Evolutionary conservation across 78 protist species (phyloP).

Genomic region (Emiliania huxleyi): DNA sequence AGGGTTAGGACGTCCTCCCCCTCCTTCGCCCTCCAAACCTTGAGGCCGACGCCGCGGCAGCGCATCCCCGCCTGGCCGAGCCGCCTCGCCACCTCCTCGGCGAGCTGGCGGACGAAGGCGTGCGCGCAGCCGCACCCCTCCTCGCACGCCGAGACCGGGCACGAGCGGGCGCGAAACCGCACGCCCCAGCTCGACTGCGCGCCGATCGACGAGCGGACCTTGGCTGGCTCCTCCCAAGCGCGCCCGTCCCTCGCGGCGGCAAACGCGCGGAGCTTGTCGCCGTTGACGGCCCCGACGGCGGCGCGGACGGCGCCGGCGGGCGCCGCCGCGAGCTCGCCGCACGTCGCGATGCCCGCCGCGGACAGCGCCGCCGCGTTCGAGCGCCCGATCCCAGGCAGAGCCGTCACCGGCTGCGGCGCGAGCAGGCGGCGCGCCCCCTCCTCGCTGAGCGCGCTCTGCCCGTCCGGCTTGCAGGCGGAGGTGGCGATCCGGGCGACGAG

Average conservation of each 20-base stretch:
- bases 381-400: constrained; percentile 31
- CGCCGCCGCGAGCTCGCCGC: not conserved
- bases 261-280: not conserved
- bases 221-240: not conserved
- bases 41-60: not conserved
- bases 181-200: constrained; percentile 48
- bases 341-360: not conserved
- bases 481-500: constrained; percentile 22
- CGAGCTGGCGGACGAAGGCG: not conserved
- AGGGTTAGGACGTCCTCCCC: not conserved
- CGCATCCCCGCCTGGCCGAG: not conserved
- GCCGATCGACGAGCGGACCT: not conserved
- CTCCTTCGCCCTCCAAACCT: constrained; percentile 13
- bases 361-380: not conserved
- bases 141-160: too few relatives aligned
- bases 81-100: not conserved
- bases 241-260: not conserved
- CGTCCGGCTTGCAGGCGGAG: constrained; percentile 34
- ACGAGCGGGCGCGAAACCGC: not conserved
- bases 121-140: not conserved
- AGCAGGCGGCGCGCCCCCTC: not conserved
- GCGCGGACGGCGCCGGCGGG: not conserved
- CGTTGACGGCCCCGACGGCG: not conserved
- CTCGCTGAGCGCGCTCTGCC: not conserved
- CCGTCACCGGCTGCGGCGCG: not conserved